phyloP scores from a whole-genome alignment of 2,329 filamentous ascomycete genomes.

The Colletotrichum theobromicola region DNA sequence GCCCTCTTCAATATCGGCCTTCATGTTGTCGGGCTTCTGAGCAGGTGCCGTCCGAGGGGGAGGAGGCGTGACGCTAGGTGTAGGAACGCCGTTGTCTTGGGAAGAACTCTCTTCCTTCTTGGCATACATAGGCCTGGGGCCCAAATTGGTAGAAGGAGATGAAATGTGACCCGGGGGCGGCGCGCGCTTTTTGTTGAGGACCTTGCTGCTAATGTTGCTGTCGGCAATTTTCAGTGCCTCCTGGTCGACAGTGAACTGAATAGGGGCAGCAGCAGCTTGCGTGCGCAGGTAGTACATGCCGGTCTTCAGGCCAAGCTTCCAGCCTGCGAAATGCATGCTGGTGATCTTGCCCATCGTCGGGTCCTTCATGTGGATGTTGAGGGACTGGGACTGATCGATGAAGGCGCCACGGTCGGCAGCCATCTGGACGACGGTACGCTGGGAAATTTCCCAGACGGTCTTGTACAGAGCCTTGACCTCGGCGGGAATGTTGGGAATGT shows the following conservation, averaged over 20 bases:
- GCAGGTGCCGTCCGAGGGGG: conserved; percentile 56
- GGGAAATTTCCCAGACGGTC: conserved; percentile 99
- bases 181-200: conserved; percentile 72
- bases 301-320: conserved; percentile 99
- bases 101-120: conserved; percentile 55
- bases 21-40: conserved; percentile 70
- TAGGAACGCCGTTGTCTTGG: conserved; percentile 67
- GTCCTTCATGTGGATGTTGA: conserved; percentile 99
- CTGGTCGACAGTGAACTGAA: conserved; percentile 99
- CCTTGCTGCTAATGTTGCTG: conserved; percentile 73
- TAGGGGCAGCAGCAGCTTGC: conserved; percentile 93
- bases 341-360: conserved; percentile 99
- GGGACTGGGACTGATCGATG: conserved; percentile 98
- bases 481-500: conserved; percentile 93
- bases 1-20: conserved; percentile 77
- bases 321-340: conserved; percentile 98
- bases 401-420: conserved; percentile 97
- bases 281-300: conserved; percentile 99
- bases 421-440: conserved; percentile 96
- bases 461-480: conserved; percentile 99
- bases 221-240: conserved; percentile 90
- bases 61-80: conserved; percentile 71
- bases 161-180: conserved; percentile 62
- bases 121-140: conserved; percentile 71
- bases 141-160: conserved; percentile 57